A percentile compares a stretch with the other conserved stretches of the same genome.
Evolutionary conservation across 352 stramenopile species (phyloP).

Genomic region (Phytophthora fragariae): DNA sequence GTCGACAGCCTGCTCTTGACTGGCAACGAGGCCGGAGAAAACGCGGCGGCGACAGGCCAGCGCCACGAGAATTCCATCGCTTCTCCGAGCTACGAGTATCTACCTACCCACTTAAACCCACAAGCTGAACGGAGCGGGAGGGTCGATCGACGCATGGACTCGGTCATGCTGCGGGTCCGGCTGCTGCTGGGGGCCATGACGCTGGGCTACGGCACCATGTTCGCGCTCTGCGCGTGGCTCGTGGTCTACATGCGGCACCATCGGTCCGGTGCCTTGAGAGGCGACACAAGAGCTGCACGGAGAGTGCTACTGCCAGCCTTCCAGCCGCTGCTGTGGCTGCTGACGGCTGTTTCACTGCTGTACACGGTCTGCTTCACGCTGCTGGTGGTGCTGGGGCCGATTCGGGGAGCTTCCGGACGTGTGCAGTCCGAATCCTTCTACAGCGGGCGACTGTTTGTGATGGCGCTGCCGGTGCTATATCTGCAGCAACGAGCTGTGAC

Average conservation of each 20-base stretch:
- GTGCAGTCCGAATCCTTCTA: conserved; percentile 57
- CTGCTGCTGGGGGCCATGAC: conserved; percentile 46
- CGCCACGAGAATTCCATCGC: not conserved
- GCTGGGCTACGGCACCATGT: conserved; percentile 55
- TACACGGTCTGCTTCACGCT: conserved; percentile 46
- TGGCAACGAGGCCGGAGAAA: conserved; percentile 8
- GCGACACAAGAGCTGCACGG: conserved; percentile 57
- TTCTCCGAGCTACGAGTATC: not conserved
- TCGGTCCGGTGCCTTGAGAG: conserved; percentile 54
- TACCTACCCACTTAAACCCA: conserved; percentile 16
- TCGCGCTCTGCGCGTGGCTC: conserved; percentile 52
- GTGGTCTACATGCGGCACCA: conserved; percentile 65
- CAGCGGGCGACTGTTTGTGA: conserved; percentile 63
- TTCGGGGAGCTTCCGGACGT: conserved; percentile 10
- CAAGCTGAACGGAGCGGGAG: conserved; percentile 18
- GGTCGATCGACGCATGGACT: conserved; percentile 25
- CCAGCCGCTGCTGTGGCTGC: conserved; percentile 68
- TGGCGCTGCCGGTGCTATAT: conserved; percentile 73
- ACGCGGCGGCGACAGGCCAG: conserved; percentile 34
- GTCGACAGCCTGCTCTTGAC: not conserved
- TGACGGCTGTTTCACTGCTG: conserved; percentile 40
- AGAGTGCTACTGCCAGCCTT: conserved; percentile 79
- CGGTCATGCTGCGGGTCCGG: conserved; percentile 21
- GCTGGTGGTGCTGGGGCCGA: conserved; percentile 21
- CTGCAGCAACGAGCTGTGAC: conserved; percentile 73